These are phyloP conservation scores for Epichloe typhina DNA, from an alignment of 2,329 filamentous ascomycete genomes.

Conservation along the genomic window DNA sequence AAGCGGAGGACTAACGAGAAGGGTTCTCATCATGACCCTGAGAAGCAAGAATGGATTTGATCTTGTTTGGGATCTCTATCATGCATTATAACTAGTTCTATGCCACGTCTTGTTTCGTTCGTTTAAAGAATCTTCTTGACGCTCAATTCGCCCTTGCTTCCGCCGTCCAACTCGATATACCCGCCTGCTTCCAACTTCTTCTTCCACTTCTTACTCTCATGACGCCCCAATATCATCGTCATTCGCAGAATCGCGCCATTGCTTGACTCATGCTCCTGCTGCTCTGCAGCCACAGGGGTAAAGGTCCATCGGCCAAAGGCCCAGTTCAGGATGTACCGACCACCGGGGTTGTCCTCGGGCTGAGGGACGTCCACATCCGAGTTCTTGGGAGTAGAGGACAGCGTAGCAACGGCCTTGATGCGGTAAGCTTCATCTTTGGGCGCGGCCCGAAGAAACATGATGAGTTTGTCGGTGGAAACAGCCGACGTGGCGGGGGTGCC, in stretches of 20 bases:
- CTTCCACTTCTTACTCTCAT: slow-evolving; percentile 65
- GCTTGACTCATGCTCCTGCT: slow-evolving; percentile 41
- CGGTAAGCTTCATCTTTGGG: slow-evolving; percentile 92
- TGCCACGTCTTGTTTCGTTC: not conserved
- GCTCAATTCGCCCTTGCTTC: slow-evolving; percentile 32
- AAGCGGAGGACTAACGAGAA: too few species aligned
- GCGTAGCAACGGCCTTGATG: slow-evolving; percentile 61
- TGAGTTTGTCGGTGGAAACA: slow-evolving; percentile 48
- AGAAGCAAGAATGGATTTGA: too few species aligned
- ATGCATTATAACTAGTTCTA: not conserved
- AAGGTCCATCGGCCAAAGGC: slow-evolving; percentile 94
- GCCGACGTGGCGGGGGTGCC: slow-evolving; percentile 19
- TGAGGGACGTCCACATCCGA: slow-evolving; percentile 35
- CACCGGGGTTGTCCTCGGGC: slow-evolving; percentile 17
- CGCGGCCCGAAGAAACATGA: slow-evolving; percentile 53
- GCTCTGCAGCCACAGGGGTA: slow-evolving; percentile 38
- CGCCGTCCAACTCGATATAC: slow-evolving; percentile 35
- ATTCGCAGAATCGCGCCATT: slow-evolving; percentile 48
- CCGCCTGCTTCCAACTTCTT: slow-evolving; percentile 53
- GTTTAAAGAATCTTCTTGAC: slow-evolving; percentile 36
- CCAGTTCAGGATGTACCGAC: slow-evolving; percentile 89
- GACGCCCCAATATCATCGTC: slow-evolving; percentile 62
- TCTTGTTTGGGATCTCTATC: too few species aligned
- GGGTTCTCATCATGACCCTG: too few species aligned
- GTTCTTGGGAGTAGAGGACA: slow-evolving; percentile 31